A percentile compares a stretch with the other conserved stretches of the same genome.
Conservation (phyloP, 495 filamentous ascomycete species). For the Peziza echinospora region DNA sequence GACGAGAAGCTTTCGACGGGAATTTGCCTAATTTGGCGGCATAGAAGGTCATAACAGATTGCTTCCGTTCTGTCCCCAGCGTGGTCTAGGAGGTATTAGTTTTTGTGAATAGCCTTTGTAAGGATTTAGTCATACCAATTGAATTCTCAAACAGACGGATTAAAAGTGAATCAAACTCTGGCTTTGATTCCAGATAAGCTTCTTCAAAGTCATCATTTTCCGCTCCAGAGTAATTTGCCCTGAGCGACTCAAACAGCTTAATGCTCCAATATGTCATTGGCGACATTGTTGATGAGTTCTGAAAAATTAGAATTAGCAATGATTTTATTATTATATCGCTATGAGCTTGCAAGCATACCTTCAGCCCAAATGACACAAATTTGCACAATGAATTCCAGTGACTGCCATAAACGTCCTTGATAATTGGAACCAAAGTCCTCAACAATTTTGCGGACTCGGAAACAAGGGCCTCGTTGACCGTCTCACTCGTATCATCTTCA, state of each 20-base stretch:
- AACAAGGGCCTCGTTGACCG: constrained; percentile 29
- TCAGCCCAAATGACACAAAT: constrained; percentile 13
- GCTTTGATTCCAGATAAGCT: constrained; percentile 33
- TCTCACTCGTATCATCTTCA: constrained; percentile 24
- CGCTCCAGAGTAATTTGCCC: constrained; percentile 23
- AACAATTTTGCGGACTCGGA: constrained; percentile 43
- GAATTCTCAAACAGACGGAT: constrained; percentile 36
- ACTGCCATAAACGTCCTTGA: constrained; percentile 58
- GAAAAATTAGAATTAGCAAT: neutral
- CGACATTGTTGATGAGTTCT: neutral
- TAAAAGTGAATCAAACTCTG: constrained; percentile 31
- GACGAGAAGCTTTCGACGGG: constrained; percentile 30
- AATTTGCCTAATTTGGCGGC: constrained; percentile 38
- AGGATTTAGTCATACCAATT: neutral
- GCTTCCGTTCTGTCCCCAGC: neutral
- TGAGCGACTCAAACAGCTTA: constrained; percentile 42
- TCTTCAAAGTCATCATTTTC: constrained; percentile 78
- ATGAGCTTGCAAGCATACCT: neutral
- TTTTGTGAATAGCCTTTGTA: neutral
- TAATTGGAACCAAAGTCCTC: constrained; percentile 40
- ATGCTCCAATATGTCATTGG: constrained; percentile 32
- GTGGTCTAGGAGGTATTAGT: neutral
- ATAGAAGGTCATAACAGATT: constrained; percentile 46
- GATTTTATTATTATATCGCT: neutral
- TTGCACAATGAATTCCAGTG: constrained; percentile 54